phyloP scores from a whole-genome alignment of 2,329 filamentous ascomycete species.

The Trichoderma hamatum region DNA sequence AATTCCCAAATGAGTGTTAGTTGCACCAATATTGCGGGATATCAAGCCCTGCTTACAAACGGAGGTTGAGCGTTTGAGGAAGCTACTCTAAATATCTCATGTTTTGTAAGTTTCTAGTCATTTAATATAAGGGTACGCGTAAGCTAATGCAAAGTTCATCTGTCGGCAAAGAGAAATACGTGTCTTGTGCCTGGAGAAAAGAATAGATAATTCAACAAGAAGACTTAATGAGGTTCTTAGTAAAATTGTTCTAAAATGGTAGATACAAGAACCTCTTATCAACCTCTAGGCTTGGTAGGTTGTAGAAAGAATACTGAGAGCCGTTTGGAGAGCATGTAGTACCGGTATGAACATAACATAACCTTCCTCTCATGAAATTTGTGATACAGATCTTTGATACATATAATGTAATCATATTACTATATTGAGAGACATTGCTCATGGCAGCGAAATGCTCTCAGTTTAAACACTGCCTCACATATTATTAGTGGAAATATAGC shows the following conservation, averaged over 20 bases:
- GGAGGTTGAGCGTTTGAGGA: background rate
- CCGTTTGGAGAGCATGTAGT: background rate
- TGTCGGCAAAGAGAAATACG: background rate
- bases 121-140: background rate
- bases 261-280: background rate
- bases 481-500: too few relatives aligned
- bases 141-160: background rate
- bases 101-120: background rate
- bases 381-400: too few relatives aligned
- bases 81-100: background rate
- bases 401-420: too few relatives aligned
- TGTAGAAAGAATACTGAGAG: background rate
- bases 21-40: background rate
- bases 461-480: too few relatives aligned
- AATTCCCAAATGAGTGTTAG: background rate
- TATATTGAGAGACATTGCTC: too few relatives aligned
- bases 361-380: too few relatives aligned
- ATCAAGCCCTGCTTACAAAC: background rate
- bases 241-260: background rate
- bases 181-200: background rate
- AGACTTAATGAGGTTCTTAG: background rate
- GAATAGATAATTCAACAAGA: background rate
- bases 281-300: too few relatives aligned
- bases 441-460: too few relatives aligned
- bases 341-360: background rate